Conservation (phyloP, 495 filamentous ascomycete species). For the Delitschia confertaspora region DNA sequence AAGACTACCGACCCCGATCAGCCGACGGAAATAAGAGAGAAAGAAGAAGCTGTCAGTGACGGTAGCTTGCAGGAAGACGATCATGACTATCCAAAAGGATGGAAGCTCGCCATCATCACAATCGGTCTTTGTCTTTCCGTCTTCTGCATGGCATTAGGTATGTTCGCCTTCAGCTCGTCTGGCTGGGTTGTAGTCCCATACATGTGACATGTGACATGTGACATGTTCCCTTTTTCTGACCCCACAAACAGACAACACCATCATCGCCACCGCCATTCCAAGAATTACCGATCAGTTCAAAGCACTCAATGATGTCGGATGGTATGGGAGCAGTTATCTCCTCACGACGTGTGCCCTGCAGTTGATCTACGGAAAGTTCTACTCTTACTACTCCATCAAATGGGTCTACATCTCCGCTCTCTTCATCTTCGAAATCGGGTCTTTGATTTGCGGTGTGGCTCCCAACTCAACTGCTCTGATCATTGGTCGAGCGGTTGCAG, state of each 20-base stretch:
- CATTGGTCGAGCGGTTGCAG: conserved; percentile 30
- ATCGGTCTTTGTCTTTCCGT: conserved; percentile 53
- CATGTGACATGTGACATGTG: too few species aligned
- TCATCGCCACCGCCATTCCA: conserved; percentile 78
- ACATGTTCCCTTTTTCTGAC: conserved; percentile 18
- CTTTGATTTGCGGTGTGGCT: conserved; percentile 27
- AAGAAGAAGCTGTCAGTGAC: conserved; percentile 6
- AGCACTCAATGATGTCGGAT: conserved; percentile 66
- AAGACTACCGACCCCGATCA: neutral
- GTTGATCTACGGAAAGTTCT: conserved; percentile 38
- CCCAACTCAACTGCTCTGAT: conserved; percentile 28
- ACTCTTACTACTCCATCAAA: conserved; percentile 41
- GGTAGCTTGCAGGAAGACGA: conserved; percentile 35
- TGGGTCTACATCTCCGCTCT: conserved; percentile 30
- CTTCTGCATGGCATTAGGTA: conserved; percentile 57
- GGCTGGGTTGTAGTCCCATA: neutral
- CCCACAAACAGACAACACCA: conserved; percentile 51
- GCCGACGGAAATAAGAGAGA: neutral
- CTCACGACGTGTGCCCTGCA: conserved; percentile 54
- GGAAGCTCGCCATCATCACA: conserved; percentile 49
- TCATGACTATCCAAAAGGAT: conserved; percentile 41
- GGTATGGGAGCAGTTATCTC: conserved; percentile 67
- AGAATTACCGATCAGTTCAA: conserved; percentile 74
- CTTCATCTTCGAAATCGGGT: conserved; percentile 29
- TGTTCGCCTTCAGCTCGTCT: too few species aligned